A percentile compares a stretch with the other conserved stretches of the same genome.
Conservation (phyloP, 306 rosid species). For the Cucurbita pepo region DNA sequence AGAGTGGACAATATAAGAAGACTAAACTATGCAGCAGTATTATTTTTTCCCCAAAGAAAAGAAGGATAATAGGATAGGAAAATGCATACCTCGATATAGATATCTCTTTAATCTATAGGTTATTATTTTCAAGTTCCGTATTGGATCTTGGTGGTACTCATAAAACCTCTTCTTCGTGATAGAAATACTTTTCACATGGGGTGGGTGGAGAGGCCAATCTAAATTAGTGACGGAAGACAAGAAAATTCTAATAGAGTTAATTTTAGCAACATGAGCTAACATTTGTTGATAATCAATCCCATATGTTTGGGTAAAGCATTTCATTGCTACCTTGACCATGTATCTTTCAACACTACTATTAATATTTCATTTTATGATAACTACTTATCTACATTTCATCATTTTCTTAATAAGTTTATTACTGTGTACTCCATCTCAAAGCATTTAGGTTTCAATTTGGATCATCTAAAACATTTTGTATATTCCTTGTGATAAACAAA, state of each 20-base stretch:
- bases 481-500: background rate
- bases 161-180: background rate
- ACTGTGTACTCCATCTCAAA: background rate
- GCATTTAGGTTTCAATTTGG: background rate
- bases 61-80: background rate
- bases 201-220: background rate
- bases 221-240: background rate
- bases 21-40: background rate
- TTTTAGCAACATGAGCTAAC: background rate
- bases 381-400: background rate
- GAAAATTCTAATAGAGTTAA: background rate
- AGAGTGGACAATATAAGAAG: background rate
- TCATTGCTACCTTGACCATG: background rate
- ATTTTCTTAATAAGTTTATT: background rate
- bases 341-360: background rate
- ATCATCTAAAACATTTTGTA: background rate
- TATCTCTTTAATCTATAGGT: too few species aligned
- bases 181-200: background rate
- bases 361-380: background rate
- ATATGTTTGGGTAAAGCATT: background rate
- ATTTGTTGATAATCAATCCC: background rate
- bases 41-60: background rate
- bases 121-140: too few species aligned
- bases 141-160: too few species aligned
- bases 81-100: slow-evolving; percentile 22